Percentiles rank a stretch among this genome's conserved stretches.
These are phyloP conservation scores for Aureobasidium sp. DNA, from an alignment of 2,329 filamentous ascomycete species.

Conservation along the genomic window DNA sequence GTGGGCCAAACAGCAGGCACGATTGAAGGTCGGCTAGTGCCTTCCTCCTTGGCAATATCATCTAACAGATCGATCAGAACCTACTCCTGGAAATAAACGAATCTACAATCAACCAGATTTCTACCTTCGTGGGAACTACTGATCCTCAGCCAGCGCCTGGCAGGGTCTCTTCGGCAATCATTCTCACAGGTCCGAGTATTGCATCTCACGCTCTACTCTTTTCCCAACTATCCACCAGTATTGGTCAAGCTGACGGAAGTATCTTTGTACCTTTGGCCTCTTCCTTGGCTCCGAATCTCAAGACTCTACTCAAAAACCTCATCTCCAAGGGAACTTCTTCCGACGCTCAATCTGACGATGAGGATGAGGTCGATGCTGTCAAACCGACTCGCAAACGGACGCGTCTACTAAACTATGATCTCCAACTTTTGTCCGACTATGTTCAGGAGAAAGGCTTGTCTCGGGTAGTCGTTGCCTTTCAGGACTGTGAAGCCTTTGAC, in stretches of 20 bases:
- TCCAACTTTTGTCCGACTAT: constrained; percentile 60
- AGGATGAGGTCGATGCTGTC: constrained; percentile 43
- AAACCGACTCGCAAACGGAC: constrained; percentile 41
- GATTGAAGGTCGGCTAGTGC: constrained; percentile 47
- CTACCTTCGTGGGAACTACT: constrained; percentile 25
- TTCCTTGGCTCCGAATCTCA: constrained; percentile 64
- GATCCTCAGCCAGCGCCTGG: constrained; percentile 20
- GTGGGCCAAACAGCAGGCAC: constrained; percentile 57
- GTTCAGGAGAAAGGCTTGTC: constrained; percentile 45
- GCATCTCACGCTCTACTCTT: constrained; percentile 69
- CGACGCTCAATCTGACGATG: constrained; percentile 37
- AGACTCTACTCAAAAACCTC: constrained; percentile 62
- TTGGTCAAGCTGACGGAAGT: constrained; percentile 31
- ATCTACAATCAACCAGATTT: constrained; percentile 31
- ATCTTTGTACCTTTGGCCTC: constrained; percentile 60
- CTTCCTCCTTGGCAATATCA: neutral
- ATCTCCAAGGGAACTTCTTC: constrained; percentile 56
- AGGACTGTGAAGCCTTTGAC: constrained; percentile 79
- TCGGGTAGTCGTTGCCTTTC: constrained; percentile 63
- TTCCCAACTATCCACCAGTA: constrained; percentile 50
- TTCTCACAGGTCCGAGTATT: constrained; percentile 71
- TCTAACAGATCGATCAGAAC: constrained; percentile 19
- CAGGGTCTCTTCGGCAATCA: constrained; percentile 60
- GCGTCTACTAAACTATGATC: constrained; percentile 68
- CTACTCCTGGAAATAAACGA: constrained; percentile 34